Conservation (phyloP, 1,284 basidiomycete genomes). For the Marasmius sp. region DNA sequence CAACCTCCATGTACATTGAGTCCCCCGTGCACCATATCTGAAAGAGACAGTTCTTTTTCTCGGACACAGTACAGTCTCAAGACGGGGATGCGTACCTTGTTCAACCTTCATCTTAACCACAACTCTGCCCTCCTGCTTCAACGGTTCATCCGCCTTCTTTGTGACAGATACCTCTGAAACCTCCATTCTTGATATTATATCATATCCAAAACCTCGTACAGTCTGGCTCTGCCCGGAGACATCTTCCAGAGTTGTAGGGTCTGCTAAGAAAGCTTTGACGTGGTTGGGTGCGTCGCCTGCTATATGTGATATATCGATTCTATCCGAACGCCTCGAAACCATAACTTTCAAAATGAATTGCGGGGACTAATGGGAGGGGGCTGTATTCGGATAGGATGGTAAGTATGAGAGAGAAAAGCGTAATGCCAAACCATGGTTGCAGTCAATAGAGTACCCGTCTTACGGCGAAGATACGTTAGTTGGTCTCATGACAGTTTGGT, state of each 20-base stretch:
- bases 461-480: too few species aligned
- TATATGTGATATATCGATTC: not conserved
- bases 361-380: not conserved
- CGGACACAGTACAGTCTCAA: not conserved
- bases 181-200: not conserved
- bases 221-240: not conserved
- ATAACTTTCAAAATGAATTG: not conserved
- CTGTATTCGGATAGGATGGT: not conserved
- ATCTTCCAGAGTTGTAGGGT: not conserved
- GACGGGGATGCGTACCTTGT: not conserved
- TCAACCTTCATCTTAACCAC: constrained; percentile 1
- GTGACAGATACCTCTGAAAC: not conserved
- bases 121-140: not conserved
- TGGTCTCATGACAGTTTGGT: too few species aligned
- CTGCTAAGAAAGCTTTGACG: constrained; percentile 2
- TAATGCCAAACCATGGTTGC: not conserved
- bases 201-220: not conserved
- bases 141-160: not conserved
- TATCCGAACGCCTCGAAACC: not conserved
- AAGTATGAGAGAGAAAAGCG: not conserved
- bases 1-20: not conserved
- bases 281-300: not conserved
- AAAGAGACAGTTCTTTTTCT: not conserved
- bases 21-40: constrained; percentile 1
- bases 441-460: too few species aligned